Conservation (phyloP, 768 basidiomycete species). For the Butyriboletus loyo region DNA sequence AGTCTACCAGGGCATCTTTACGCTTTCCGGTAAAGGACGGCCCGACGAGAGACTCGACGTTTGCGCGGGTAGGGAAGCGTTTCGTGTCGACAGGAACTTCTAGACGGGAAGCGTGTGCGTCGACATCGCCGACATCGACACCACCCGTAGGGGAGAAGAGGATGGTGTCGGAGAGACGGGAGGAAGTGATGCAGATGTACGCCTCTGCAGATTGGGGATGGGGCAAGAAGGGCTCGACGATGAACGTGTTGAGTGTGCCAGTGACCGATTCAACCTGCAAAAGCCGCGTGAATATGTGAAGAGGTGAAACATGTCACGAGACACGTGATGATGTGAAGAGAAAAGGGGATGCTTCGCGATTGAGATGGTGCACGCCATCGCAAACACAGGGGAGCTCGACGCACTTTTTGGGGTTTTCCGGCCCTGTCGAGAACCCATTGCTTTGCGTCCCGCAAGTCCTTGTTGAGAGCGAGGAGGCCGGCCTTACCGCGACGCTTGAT, state of each 20-base stretch:
- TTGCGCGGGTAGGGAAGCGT: conserved; percentile 79
- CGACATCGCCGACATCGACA: conserved; percentile 98
- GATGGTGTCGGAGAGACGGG: conserved; percentile 90
- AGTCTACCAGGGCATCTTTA: conserved; percentile 92
- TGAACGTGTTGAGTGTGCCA: conserved; percentile 96
- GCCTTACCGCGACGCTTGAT: conserved; percentile 99
- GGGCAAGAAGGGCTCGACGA: conserved; percentile 98
- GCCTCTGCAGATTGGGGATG: conserved; percentile 93
- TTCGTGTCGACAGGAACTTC: conserved; percentile 64
- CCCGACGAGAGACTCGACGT: conserved; percentile 74
- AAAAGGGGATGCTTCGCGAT: conserved; percentile 9
- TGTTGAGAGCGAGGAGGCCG: conserved; percentile 92
- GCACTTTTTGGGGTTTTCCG: conserved; percentile 84
- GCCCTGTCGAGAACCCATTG: conserved; percentile 85
- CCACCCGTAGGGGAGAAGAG: conserved; percentile 99
- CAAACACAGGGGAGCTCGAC: conserved; percentile 4
- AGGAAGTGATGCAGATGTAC: conserved; percentile 97
- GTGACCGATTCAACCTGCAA: conserved; percentile 84
- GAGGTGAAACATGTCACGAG: background rate
- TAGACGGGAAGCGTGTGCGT: conserved; percentile 92
- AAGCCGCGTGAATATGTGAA: conserved; percentile 15
- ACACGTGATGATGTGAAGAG: conserved; percentile 26
- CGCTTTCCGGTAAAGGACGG: conserved; percentile 77
- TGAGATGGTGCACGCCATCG: background rate
- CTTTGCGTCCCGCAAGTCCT: conserved; percentile 83